These are phyloP conservation scores for Zymoseptoria ardabiliae DNA, from an alignment of 2,329 filamentous ascomycete genomes.

Conservation along the genomic window DNA sequence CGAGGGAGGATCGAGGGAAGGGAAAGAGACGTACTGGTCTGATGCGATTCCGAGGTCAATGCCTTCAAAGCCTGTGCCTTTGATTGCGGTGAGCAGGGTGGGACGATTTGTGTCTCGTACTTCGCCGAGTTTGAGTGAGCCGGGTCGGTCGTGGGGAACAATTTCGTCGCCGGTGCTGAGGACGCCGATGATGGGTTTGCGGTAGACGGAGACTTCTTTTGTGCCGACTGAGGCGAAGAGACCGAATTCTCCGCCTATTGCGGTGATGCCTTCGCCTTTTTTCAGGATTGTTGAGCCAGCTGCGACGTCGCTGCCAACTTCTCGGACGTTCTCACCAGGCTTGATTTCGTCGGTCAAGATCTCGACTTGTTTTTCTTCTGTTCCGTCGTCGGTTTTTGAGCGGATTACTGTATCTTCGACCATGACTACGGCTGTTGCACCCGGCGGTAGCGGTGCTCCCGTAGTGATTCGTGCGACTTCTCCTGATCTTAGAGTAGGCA, in stretches of 20 bases:
- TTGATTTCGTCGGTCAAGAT: conserved; percentile 71
- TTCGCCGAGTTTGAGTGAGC: conserved; percentile 64
- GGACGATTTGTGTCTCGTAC: conserved; percentile 91
- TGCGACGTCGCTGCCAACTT: conserved; percentile 80
- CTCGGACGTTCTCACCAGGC: conserved; percentile 78
- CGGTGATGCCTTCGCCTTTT: conserved; percentile 75
- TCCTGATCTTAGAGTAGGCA: conserved; percentile 58
- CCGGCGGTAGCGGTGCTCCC: conserved; percentile 75
- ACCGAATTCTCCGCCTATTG: conserved; percentile 84
- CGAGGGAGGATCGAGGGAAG: background rate
- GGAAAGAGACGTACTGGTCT: conserved; percentile 47
- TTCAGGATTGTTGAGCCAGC: conserved; percentile 62
- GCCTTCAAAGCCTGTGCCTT: conserved; percentile 66
- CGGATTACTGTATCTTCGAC: conserved; percentile 85
- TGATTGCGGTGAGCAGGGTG: conserved; percentile 71
- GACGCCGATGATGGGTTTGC: conserved; percentile 71
- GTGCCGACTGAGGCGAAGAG: conserved; percentile 80
- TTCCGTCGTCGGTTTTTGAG: conserved; percentile 67
- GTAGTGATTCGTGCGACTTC: conserved; percentile 89
- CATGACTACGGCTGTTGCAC: conserved; percentile 89
- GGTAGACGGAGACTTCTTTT: conserved; percentile 62
- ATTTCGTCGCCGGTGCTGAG: conserved; percentile 95
- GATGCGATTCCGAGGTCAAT: conserved; percentile 80
- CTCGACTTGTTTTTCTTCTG: conserved; percentile 81
- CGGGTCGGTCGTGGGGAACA: conserved; percentile 61